A percentile compares a stretch with the other conserved stretches of the same genome.
Conservation (phyloP, 2,329 filamentous ascomycete genomes). For the Xylaria digitata region DNA sequence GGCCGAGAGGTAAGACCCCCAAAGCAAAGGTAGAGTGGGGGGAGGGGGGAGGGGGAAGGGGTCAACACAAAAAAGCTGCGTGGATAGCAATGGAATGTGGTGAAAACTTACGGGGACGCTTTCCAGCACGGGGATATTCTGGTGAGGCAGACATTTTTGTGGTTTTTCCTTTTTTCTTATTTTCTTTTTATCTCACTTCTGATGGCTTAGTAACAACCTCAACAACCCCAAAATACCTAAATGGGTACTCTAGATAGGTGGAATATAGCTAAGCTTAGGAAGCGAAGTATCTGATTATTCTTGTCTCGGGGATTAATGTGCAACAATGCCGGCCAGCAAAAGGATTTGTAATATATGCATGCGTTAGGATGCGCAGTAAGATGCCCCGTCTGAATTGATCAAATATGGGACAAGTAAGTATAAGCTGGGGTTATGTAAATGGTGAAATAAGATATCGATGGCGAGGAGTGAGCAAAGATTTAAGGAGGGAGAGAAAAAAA, state of each 20-base stretch:
- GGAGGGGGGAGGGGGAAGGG: background rate
- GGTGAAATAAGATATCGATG: background rate
- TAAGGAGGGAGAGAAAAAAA: background rate
- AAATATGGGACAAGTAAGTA: slow-evolving; percentile 1
- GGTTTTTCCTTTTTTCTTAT: background rate
- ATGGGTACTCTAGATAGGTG: too few species aligned
- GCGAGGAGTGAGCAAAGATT: slow-evolving; percentile 17
- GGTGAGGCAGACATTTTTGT: slow-evolving; percentile 33
- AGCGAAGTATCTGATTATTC: background rate
- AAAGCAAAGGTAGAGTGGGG: background rate
- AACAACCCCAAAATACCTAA: background rate
- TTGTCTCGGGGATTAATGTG: background rate
- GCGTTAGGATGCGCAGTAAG: background rate
- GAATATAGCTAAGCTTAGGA: background rate
- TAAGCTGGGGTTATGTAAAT: background rate
- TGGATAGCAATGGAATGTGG: background rate
- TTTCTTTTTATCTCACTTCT: background rate
- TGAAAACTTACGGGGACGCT: slow-evolving; percentile 40
- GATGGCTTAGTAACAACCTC: background rate
- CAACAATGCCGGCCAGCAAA: background rate
- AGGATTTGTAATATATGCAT: slow-evolving; percentile 22
- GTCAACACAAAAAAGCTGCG: too few species aligned
- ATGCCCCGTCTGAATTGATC: background rate
- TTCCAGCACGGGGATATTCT: slow-evolving; percentile 41
- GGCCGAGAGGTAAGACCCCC: background rate